Evolutionary conservation across 176 grass and related monocot genomes (phyloP).

Genomic region (Avena atlantica): DNA sequence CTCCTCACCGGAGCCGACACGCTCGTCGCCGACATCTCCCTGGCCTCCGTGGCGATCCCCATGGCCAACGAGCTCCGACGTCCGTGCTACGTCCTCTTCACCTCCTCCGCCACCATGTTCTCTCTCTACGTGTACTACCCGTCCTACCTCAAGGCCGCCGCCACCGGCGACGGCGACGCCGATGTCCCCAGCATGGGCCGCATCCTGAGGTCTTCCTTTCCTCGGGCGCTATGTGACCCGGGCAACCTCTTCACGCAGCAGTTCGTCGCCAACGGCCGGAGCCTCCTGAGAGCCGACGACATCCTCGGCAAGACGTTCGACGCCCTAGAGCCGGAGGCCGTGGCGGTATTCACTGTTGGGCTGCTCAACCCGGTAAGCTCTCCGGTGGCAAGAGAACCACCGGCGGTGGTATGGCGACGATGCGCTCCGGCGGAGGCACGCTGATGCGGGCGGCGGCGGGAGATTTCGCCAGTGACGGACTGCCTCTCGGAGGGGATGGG

Average conservation of each 20-base stretch:
- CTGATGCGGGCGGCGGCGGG: no score
- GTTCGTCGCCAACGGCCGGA: constrained; percentile 12
- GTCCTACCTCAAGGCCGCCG: neutral
- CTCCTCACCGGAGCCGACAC: constrained; percentile 48
- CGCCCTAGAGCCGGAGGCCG: constrained; percentile 24
- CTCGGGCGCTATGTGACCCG: constrained; percentile 22
- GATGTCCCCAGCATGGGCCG: constrained; percentile 1
- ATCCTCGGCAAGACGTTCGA: constrained; percentile 20
- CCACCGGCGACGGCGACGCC: neutral
- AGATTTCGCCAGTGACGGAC: no score
- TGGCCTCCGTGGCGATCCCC: constrained; percentile 48
- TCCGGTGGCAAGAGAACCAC: no score
- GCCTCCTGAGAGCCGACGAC: neutral
- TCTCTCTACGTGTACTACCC: constrained; percentile 56
- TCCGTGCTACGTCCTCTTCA: constrained; percentile 62
- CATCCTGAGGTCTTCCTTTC: neutral
- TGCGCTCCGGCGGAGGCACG: no score
- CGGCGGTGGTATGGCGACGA: no score
- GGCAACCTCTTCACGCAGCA: constrained; percentile 17
- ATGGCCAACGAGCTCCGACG: constrained; percentile 24
- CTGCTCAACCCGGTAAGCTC: no score
- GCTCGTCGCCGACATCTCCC: constrained; percentile 50
- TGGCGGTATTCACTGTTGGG: neutral
- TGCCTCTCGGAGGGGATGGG: no score
- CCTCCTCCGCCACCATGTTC: constrained; percentile 62